Evolutionary conservation across 768 basidiomycete genomes (phyloP), one percentile per base, ranked within the genome.

Genomic region (Phylloporus rhodoxanthus): DNA sequence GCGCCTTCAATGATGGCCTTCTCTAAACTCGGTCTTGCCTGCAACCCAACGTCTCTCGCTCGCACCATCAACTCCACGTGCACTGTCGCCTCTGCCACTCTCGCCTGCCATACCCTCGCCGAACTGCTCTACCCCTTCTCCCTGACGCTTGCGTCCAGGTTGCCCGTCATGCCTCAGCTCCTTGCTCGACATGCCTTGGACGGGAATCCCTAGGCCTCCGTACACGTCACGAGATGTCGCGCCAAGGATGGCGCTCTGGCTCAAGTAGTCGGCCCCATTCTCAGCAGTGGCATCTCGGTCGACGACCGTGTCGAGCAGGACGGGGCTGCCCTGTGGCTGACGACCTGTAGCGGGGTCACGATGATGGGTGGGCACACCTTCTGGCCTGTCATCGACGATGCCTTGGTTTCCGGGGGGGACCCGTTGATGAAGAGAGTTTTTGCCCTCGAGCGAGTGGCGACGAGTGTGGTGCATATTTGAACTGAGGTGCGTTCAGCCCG

Each of bases 101-200:
- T 53, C 46, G 8, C 34, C 45, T 9, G 40, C 25, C 28, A 15
- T 3, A 3, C 48, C 40, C 14, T 53, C 40, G 20, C 54, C 55
- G 6, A 56, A 65, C 15, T 58, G 63, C 7, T 53, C 54, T 9
- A 34, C 38, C 13, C 66, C 64, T 26, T 47, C 50, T 29, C 48
- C 48, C 14, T 58, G 56, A 9, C 52, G 55, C 47, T 68, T 71
- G 40, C 67, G 60, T 17, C 65, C 60, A 36, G 55, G 49, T 28
- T 59, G 56, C 21, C 72, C 69, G 11, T 67, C 67, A 26, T 70
- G 72, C 45, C 65, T 66, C 37, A 56, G 17, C 51, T 73, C 71
- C 36, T 57, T 55, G 57, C 64, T 69, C 28, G 63, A 64, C 70
- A 66, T 63, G 15, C 68, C 71, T 15, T 59, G 53, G 7, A 41